Conservation (phyloP, 495 filamentous ascomycete species). For the Ramalina peruviana region DNA sequence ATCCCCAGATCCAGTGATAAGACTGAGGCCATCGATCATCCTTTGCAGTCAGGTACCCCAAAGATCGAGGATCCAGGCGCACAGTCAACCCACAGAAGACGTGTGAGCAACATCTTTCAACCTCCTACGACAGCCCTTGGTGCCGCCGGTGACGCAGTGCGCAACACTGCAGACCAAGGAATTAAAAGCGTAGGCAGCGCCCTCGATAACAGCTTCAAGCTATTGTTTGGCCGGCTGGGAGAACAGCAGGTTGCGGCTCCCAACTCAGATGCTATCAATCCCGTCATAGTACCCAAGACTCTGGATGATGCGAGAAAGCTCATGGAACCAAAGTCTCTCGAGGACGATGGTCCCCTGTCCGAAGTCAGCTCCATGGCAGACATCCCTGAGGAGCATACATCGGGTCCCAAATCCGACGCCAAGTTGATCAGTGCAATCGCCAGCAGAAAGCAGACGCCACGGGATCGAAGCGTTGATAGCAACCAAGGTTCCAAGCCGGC, state of each 20-base stretch:
- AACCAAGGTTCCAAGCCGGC: slow-evolving; percentile 31
- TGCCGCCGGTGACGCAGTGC: slow-evolving; percentile 68
- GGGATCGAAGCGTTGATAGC: slow-evolving; percentile 70
- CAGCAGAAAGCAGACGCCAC: slow-evolving; percentile 38
- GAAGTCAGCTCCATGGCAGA: slow-evolving; percentile 23
- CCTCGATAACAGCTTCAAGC: slow-evolving; percentile 83
- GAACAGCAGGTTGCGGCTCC: slow-evolving; percentile 38
- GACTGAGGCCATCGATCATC: slow-evolving; percentile 6
- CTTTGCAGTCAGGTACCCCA: slow-evolving; percentile 15
- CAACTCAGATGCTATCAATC: slow-evolving; percentile 24
- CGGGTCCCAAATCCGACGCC: slow-evolving; percentile 32
- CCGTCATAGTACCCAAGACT: slow-evolving; percentile 61
- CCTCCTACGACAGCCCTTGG: slow-evolving; percentile 66
- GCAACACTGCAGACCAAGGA: slow-evolving; percentile 76
- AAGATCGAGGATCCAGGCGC: slow-evolving; percentile 26
- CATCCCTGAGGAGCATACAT: slow-evolving; percentile 17
- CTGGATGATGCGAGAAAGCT: slow-evolving; percentile 84
- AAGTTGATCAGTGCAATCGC: slow-evolving; percentile 48
- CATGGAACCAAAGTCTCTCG: slow-evolving; percentile 51
- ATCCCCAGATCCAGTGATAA: slow-evolving; percentile 1
- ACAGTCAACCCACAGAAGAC: slow-evolving; percentile 40
- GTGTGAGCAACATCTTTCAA: slow-evolving; percentile 72
- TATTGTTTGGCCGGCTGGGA: slow-evolving; percentile 77
- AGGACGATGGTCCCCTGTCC: slow-evolving; percentile 37
- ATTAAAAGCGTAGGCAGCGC: slow-evolving; percentile 75